phyloP scores from a whole-genome alignment of 257 asterid genomes.

The Sherardia arvensis region DNA sequence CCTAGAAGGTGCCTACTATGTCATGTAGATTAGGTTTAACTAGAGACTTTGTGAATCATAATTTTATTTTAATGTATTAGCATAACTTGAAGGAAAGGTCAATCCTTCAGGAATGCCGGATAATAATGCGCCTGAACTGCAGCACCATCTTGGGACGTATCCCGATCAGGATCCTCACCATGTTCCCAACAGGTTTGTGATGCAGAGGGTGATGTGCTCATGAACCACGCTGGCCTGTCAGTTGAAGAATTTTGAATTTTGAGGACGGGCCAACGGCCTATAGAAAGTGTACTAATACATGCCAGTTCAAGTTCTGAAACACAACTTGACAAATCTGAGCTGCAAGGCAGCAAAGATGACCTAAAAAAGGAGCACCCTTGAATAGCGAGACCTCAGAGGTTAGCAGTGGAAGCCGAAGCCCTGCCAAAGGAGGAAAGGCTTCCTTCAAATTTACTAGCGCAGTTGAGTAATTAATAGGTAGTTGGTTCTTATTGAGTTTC shows the following conservation, averaged over 20 bases:
- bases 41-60: neutral
- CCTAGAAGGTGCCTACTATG: neutral
- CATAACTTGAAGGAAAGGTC: constrained; percentile 61
- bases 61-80: neutral
- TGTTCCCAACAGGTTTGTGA: constrained; percentile 32
- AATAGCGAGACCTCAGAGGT: constrained; percentile 19
- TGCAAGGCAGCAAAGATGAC: constrained; percentile 8
- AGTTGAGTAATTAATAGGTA: constrained; percentile 8
- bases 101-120: constrained; percentile 33
- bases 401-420: constrained; percentile 11
- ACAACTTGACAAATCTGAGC: constrained; percentile 21
- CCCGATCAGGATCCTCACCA: constrained; percentile 52
- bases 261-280: constrained; percentile 63
- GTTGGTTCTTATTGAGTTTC: neutral
- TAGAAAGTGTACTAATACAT: constrained; percentile 14
- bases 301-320: constrained; percentile 16
- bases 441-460: constrained; percentile 11
- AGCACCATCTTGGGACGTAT: constrained; percentile 48
- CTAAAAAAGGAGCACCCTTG: constrained; percentile 10
- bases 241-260: constrained; percentile 61
- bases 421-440: constrained; percentile 9
- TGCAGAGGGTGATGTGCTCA: constrained; percentile 28
- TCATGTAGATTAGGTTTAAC: neutral
- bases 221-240: constrained; percentile 38
- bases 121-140: constrained; percentile 24